phyloP scores from a whole-genome alignment of 176 grass and related monocot species.

The barley (Hordeum vulgare) region DNA sequence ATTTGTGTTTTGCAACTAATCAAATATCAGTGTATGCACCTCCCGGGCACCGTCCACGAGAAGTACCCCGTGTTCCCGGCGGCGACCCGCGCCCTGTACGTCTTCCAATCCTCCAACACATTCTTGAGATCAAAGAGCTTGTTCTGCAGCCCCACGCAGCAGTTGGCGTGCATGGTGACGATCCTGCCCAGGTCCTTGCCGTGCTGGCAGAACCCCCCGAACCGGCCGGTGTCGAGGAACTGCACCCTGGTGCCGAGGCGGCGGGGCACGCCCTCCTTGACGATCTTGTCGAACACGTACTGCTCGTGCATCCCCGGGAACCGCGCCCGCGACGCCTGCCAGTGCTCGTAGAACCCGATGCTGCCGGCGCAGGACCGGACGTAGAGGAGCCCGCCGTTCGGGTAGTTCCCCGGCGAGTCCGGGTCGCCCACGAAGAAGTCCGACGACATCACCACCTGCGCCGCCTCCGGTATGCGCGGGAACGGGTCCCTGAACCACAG shows the following conservation, averaged over 20 bases:
- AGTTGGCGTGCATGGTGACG: conserved; percentile 70
- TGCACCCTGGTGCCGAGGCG: conserved; percentile 30
- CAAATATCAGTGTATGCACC: conserved; percentile 50
- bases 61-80: conserved; percentile 11
- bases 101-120: conserved; percentile 61
- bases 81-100: background rate
- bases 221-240: conserved; percentile 55
- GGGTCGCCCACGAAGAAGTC: conserved; percentile 58
- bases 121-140: conserved; percentile 66
- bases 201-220: conserved; percentile 56
- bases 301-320: conserved; percentile 65
- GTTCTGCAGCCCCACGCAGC: conserved; percentile 48
- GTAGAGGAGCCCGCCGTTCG: conserved; percentile 69
- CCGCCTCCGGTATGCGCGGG: conserved; percentile 4
- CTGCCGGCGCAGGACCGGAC: conserved; percentile 27
- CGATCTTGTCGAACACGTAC: conserved; percentile 57
- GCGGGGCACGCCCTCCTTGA: conserved; percentile 46
- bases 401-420: conserved; percentile 25
- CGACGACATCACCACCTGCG: conserved; percentile 52
- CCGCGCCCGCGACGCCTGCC: conserved; percentile 34
- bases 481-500: conserved; percentile 74
- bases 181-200: conserved; percentile 48
- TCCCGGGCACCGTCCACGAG: conserved; percentile 44
- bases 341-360: conserved; percentile 53
- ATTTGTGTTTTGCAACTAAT: background rate